These are phyloP conservation scores for Entonaema liquescens DNA, from an alignment of 495 filamentous ascomycete species.

Conservation along the genomic window DNA sequence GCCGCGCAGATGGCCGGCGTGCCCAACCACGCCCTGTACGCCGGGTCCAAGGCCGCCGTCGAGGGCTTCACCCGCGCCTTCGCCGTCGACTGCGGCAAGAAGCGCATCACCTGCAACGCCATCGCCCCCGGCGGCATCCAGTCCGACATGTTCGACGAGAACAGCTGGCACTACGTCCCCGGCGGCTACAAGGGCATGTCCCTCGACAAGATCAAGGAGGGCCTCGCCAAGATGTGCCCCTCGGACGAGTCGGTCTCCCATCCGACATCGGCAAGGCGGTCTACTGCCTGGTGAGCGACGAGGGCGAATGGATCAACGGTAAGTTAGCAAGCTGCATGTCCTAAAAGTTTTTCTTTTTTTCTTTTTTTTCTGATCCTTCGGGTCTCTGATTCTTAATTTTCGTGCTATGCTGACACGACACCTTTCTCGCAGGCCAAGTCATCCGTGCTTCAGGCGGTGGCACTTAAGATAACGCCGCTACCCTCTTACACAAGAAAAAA, in stretches of 20 bases:
- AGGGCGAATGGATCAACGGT: conserved; percentile 70
- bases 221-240: conserved; percentile 61
- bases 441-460: conserved; percentile 49
- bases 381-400: background rate
- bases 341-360: background rate
- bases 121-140: conserved; percentile 74
- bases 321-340: conserved; percentile 36
- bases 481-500: too few species aligned
- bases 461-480: conserved; percentile 26
- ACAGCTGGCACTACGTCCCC: conserved; percentile 69
- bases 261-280: conserved; percentile 65
- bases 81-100: conserved; percentile 58
- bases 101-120: conserved; percentile 68
- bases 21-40: conserved; percentile 70
- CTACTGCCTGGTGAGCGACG: conserved; percentile 62
- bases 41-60: conserved; percentile 65
- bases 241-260: conserved; percentile 62
- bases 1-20: conserved; percentile 70
- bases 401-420: conserved; percentile 28
- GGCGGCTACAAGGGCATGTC: conserved; percentile 56
- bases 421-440: conserved; percentile 48
- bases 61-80: conserved; percentile 66
- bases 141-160: conserved; percentile 74
- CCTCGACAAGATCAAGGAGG: conserved; percentile 45
- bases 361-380: background rate